phyloP scores from a whole-genome alignment of 2,329 filamentous ascomycete species.

The Ophiostoma piceae region DNA sequence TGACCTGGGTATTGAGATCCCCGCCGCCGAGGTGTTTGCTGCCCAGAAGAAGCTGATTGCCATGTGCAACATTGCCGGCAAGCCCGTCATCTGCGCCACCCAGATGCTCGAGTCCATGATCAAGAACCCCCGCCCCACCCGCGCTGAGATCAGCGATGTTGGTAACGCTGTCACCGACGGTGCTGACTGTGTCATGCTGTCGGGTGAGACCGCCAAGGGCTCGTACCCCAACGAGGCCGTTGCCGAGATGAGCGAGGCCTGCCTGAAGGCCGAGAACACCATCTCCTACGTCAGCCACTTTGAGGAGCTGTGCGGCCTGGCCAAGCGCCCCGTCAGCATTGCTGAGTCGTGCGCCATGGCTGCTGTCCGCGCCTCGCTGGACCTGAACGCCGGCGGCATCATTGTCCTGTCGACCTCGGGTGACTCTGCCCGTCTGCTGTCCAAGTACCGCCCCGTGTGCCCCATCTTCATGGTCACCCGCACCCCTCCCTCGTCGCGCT shows the following conservation, averaged over 20 bases:
- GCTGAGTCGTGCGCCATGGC: constrained; percentile 96
- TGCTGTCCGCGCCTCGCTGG: constrained; percentile 88
- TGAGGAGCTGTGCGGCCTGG: constrained; percentile 84
- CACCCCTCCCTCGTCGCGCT: constrained; percentile 76
- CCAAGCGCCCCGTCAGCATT: constrained; percentile 76
- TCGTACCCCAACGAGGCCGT: constrained; percentile 89
- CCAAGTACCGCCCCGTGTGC: constrained; percentile 98
- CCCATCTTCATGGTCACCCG: constrained; percentile 99
- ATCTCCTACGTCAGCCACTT: constrained; percentile 97
- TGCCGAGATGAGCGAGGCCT: constrained; percentile 96
- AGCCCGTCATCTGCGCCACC: constrained; percentile 97
- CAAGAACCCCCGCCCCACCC: constrained; percentile 96
- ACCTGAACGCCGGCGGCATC: constrained; percentile 94
- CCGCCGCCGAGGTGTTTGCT: constrained; percentile 95
- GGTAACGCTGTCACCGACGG: constrained; percentile 97
- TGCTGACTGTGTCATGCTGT: constrained; percentile 99
- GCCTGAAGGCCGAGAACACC: constrained; percentile 91
- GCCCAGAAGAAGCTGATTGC: constrained; percentile 99
- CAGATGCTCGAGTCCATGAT: constrained; percentile 99
- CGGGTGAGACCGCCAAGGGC: constrained; percentile 97
- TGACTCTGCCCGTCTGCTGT: constrained; percentile 87
- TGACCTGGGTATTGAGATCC: constrained; percentile 97
- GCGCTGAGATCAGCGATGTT: constrained; percentile 97
- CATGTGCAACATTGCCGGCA: constrained; percentile 99
- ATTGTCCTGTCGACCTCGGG: constrained; percentile 94